Evolutionary conservation across 805 yeast species (phyloP).

Genomic region (Nakazawaea laoshanensis): DNA sequence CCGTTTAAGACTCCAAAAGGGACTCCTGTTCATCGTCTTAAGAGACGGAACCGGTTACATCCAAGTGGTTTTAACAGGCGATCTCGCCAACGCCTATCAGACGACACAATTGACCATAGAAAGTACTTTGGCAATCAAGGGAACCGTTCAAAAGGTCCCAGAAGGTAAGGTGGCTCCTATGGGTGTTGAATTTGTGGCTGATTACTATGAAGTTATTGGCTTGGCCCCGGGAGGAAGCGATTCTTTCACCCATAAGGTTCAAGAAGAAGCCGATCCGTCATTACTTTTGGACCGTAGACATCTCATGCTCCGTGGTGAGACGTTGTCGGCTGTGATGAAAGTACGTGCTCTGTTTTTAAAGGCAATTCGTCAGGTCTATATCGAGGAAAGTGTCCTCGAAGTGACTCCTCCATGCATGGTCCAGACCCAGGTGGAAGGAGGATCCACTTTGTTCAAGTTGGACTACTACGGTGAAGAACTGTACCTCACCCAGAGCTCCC

Average conservation of each 20-base stretch:
- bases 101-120: conserved; percentile 84
- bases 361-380: conserved; percentile 68
- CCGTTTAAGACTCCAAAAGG: conserved; percentile 88
- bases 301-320: conserved; percentile 92
- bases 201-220: conserved; percentile 83
- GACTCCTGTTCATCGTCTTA: conserved; percentile 79
- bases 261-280: conserved; percentile 91
- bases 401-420: conserved; percentile 99
- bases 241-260: conserved; percentile 88
- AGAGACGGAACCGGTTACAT: conserved; percentile 93
- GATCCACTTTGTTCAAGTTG: conserved; percentile 87
- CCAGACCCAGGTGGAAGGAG: conserved; percentile 99
- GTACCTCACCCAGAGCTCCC: conserved; percentile 92
- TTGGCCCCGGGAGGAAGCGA: conserved; percentile 96
- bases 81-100: conserved; percentile 82
- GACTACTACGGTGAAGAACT: conserved; percentile 98
- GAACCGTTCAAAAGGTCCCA: conserved; percentile 76
- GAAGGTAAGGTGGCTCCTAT: conserved; percentile 98
- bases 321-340: conserved; percentile 85
- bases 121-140: conserved; percentile 73
- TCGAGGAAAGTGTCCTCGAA: conserved; percentile 70
- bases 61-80: conserved; percentile 85
- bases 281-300: conserved; percentile 91
- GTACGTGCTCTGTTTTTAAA: conserved; percentile 79
- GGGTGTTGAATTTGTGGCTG: conserved; percentile 88